These are phyloP conservation scores for Epichloe gansuensis DNA, from an alignment of 2,329 filamentous ascomycete species.

Conservation along the genomic window DNA sequence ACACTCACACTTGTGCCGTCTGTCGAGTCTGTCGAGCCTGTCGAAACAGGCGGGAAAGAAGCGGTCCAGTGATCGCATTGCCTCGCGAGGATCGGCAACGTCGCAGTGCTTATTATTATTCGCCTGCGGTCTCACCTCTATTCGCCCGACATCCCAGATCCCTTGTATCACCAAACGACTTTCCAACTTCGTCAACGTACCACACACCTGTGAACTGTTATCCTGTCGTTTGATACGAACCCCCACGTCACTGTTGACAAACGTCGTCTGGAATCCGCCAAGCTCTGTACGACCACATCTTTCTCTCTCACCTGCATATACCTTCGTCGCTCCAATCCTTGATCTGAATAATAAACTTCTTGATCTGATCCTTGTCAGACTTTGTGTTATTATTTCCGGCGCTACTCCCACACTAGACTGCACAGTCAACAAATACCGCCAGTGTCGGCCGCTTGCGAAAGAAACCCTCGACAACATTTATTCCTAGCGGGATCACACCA, in stretches of 20 bases:
- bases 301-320: constrained; percentile 2
- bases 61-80: neutral
- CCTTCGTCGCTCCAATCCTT: constrained; percentile 4
- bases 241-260: constrained; percentile 9
- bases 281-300: constrained; percentile 6
- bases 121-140: constrained; percentile 5
- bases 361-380: neutral
- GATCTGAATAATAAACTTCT: neutral
- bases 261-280: constrained; percentile 15
- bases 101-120: constrained; percentile 1
- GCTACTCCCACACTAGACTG: neutral
- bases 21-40: neutral
- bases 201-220: neutral
- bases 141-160: neutral
- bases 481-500: neutral
- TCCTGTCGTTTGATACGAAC: constrained; percentile 4
- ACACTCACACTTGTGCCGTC: neutral
- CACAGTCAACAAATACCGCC: neutral
- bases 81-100: constrained; percentile 5
- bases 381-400: neutral
- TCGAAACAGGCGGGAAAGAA: neutral
- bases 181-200: neutral
- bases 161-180: neutral
- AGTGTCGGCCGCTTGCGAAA: neutral
- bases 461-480: neutral